Evolutionary conservation across 2,329 filamentous ascomycete species (phyloP), one percentile per base, ranked within the genome.

Genomic region (Penicillium sp.): DNA sequence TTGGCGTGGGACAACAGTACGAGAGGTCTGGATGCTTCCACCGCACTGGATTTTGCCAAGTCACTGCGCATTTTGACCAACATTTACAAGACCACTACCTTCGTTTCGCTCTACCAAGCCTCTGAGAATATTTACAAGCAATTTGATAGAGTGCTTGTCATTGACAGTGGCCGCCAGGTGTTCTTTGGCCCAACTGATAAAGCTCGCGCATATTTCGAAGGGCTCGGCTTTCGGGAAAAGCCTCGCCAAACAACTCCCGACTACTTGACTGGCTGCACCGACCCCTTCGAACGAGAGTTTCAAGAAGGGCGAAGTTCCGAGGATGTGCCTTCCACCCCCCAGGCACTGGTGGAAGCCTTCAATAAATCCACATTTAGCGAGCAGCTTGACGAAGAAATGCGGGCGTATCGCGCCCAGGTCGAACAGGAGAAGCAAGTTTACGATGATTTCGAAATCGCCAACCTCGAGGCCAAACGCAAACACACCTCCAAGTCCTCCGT

Each of bases 101-200:
- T 95, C 62, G 91, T 96, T 1, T 92, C 92, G 0, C 81, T 96
- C 0, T 96, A 96, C 75, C 92, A 96, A 73, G 91, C 91, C 0
- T 92, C 89, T 0, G 90, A 95, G 76, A 92, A 87, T 68, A 92
- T 94, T 63, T 93, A 91, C 78, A 82, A 82, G 25, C 85, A 88
- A 37, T 93, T 94, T 63, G 91, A 96, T 80, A 95, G 94, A 75
- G 91, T 95, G 13, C 80, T 96, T 70, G 89, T 93, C 38, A 90
- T 95, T 58, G 89, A 93, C 63, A 84, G 85, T 43, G 91, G 91
- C 1, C 85, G 84, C 30, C 88, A 93, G 73, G 89, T 91, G 37
- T 95, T 87, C 78, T 93, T 91, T 61, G 91, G 91, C 0, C 88
- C 88, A 0, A 79, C 85, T 0, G 76, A 82, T 1, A 85, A 90